Base-by-base conservation (phyloP, 208 protist genomes). In the Eutreptiella sp. region DNA sequence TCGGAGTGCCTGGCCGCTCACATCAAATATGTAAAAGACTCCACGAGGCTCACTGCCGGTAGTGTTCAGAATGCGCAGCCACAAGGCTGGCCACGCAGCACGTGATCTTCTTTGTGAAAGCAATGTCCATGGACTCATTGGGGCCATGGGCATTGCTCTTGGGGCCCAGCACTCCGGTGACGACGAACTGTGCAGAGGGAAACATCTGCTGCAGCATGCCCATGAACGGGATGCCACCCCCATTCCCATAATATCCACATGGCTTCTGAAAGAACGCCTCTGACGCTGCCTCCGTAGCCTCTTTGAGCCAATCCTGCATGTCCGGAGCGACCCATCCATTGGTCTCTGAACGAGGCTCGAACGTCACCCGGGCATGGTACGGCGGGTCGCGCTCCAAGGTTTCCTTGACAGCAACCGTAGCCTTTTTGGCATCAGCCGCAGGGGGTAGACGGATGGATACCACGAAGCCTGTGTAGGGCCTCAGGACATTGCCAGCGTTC, bases 141-240 rank as follows among this genome's bases (percentile, higher is more conserved):
- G 89, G 89, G 24, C 90, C 90, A 63, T 97, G 92, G 11, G 87
- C 87, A 64, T 94, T 94, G 59, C 76, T 88, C 54, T 79, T 60
- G 38, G 89, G 89, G 29, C 87, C 89, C 1, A 95, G 69, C 0
- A 95, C 61, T 53, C 92, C 92, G 0, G 90, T 94, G 24, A 97
- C 81, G 4, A 94, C 53, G 57, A 97, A 94, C 76, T 95, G 85
- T 23, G 90, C 86, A 19, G 79, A 38, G n/a, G 88, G 88, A 77
- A 87, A 96, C 35, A 55, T 73, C 5, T 86, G 38, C 39, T 83
- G 60, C 0, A 97, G 80, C 77, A 93, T 88, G 27, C 74, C 81
- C 57, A 97, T 95, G 47, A 97, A 92, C 9, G 92, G 92, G 53
- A 96, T 97, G 16, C 77, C 72, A 0, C 87, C 85, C 53, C 89